Evolutionary conservation across 139 green algal genomes (phyloP).

Genomic region (Chlorella vulgaris): DNA sequence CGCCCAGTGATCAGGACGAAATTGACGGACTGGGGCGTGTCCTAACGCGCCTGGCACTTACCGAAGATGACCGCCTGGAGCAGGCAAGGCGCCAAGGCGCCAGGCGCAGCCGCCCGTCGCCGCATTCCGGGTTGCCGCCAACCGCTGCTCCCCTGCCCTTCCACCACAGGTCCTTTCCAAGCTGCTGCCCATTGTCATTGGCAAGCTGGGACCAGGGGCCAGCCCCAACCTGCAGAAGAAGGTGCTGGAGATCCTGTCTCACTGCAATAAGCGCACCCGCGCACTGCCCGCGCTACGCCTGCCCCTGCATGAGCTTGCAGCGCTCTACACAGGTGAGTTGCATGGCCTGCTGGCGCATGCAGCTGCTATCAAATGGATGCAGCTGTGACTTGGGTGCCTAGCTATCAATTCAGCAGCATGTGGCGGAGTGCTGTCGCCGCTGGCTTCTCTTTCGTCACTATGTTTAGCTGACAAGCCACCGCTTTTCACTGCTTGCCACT

Average conservation of each 20-base stretch:
- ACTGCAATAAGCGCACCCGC: conserved; percentile 92
- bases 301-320: conserved; percentile 71
- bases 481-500: background rate
- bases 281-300: conserved; percentile 63
- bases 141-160: too few relatives aligned
- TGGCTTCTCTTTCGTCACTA: too few relatives aligned
- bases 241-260: conserved; percentile 85
- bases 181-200: conserved; percentile 79
- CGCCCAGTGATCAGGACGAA: conserved; percentile 44
- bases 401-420: background rate
- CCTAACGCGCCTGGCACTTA: conserved; percentile 80
- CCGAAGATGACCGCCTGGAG: conserved; percentile 81
- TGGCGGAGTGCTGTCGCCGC: too few relatives aligned
- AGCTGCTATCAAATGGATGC: background rate
- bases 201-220: conserved; percentile 28
- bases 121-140: too few relatives aligned
- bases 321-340: conserved; percentile 44
- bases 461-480: too few relatives aligned
- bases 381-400: too few relatives aligned
- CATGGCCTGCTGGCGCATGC: background rate
- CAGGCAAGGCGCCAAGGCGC: conserved; percentile 42
- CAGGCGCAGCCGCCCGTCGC: background rate
- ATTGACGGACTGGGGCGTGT: conserved; percentile 77
- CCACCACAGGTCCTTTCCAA: conserved; percentile 70
- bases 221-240: conserved; percentile 28